Evolutionary conservation across 192 early-diverging fungal genomes (phyloP), one percentile per base, ranked within the genome.

Genomic region (Umbelopsis sp.): DNA sequence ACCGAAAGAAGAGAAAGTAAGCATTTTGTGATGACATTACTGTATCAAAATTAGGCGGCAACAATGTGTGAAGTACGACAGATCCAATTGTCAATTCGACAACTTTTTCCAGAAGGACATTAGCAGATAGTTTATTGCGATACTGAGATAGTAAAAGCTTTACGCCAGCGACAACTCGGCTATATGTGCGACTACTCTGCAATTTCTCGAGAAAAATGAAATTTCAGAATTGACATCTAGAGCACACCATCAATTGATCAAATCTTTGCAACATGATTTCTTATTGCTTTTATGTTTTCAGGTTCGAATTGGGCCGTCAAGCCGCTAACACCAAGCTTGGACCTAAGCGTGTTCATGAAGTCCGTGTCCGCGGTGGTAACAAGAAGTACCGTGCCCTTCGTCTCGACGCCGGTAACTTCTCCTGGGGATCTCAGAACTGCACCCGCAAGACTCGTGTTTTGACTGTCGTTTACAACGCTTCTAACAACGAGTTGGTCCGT

Each of bases 401-500:
- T 84, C 90, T 99, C 65, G 97, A 99, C 74, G 24, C 88, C 74
- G 96, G 96, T 75, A 99, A 97, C 86, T 99, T 96, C 87, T 92
- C 95, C 66, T 99, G 97, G 97, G 96, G 91, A 77, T 96, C 96
- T 32, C 95, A 99, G 88, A 82, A 93, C 67, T 82, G 91, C 85
- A 93, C 97, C 77, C 93, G 92, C 88, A 97, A 97, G 92, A 92
- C 95, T 77, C 94, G 97, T 91, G 91, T 96, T 77, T 86, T 97
- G 79, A 83, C 86, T 62, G 97, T 99, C 78, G 92, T 93, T 72
- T 99, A 98, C 93, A 99, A 99, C 87, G 91, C 97, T 74, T 96
- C 97, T 84, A 98, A 98, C 95, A 99, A 99, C 93, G 97, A 99
- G 88, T 89, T 99, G 80, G 97, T 99, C 86, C 96, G 97, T 82